Evolutionary conservation across 176 grass and related monocot species (phyloP), one percentile per base, ranked within the genome.

Genomic region (Aegilops speltoides): DNA sequence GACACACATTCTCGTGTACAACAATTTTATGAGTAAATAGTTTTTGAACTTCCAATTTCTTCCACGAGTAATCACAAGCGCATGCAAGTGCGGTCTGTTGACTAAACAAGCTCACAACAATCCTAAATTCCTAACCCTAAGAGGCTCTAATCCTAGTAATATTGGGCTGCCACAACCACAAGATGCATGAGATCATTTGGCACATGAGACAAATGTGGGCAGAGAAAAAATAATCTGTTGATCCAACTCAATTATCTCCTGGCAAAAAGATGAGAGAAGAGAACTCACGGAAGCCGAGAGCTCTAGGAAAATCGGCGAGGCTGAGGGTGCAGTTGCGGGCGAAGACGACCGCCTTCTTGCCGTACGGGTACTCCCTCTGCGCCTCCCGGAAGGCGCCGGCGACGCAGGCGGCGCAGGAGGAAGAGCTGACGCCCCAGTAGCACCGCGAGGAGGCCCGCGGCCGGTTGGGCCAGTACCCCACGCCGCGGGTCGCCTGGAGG

Each of bases 391-490:
- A 88, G 22, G 74, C 87, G 26, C 11, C 65, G 15, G 54, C 52
- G 65, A 84, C 7, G 74, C 81, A 84, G 20, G 75, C 74, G 28
- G 63, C 81, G 81, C 87, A 88, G 13, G 43, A 68, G 6, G 29
- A 29, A 16, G 19, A 0, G 59, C 15, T 5, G 31, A 38, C 12
- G 3, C 15, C 40, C 43, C 11, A 23, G 48, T 17, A 6, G 20
- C 81, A 63, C 2, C 0, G 0, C 6, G 75, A 36, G 74, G 5
- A 3, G 37, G 65, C 81, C 13, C 6, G 1, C 3, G 26, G 0
- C 15, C 74, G 64, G 65, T 84, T 78, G 4, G 87, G 87, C 37
- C 73, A 84, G 37, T 79, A 63, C 14, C 87, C 87, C 4, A 31
- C n/a, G 22, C 50, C 6, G 6, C 64, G 87, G 34, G 19, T 0